Base-by-base conservation (phyloP, 2,329 filamentous ascomycete species). In the Talaromyces sp. region DNA sequence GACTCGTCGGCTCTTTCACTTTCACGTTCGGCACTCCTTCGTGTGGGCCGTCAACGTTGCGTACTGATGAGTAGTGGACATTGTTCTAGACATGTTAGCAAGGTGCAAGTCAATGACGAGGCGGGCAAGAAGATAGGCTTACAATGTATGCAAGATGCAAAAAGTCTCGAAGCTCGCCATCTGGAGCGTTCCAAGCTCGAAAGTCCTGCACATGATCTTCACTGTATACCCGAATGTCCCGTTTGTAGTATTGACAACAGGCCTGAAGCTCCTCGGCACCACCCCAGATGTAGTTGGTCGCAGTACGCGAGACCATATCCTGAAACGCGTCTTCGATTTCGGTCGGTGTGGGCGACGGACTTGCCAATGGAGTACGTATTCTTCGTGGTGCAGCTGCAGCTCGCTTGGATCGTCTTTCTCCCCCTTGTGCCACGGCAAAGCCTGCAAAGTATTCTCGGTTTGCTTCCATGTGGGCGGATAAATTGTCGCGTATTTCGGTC, bases 261-360 rank as follows among this genome's bases (percentile, higher is more conserved):
- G 88, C 88, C 37, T 83, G 82, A 52, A 91, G 84, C 76, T 90
- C 87, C 78, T 88, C 83, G 65, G 90, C 87, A 72, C 88, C 88
- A 31, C 87, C 88, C 76, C 85, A 90, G 45, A 84, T 84, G 60
- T 85, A 85, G 35, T 82, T 81, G 70, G 83, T 82, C 35, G 85
- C 83, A 82, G 90, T 89, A 64, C 81, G 79, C 67, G 81, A 76
- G 13, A 90, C 79, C 73, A 88, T 86, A 39, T 81, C 81, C 72
- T 82, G 82, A 70, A 88, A 83, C 70, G 87, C 83, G 70, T 83
- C 82, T 71, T 87, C 80, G 64, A 85, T 81, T 68, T 88, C 83
- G 66, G 82, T 82, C 62, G 80, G 75, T 24, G 84, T 83, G n/a
- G 85, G 82, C 31, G 77, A 75, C 10, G 64, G 52, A 11, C 16